A percentile compares a stretch with the other conserved stretches of the same genome.
Conservation (phyloP, 495 filamentous ascomycete genomes). For the Neurospora africana region DNA sequence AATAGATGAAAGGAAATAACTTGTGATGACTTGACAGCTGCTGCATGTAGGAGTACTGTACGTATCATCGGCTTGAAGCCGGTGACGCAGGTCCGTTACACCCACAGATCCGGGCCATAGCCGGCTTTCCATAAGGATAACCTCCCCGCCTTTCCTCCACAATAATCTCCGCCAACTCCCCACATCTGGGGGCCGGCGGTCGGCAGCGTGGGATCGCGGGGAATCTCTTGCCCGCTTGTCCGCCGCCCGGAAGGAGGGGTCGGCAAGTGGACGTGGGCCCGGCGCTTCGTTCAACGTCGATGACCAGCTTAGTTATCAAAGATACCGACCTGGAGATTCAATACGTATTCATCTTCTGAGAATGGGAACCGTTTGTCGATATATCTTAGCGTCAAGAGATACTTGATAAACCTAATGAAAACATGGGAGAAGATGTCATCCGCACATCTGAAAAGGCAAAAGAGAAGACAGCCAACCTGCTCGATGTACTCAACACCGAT, state of each 20-base stretch:
- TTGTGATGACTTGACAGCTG: neutral
- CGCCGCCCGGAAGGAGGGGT: neutral
- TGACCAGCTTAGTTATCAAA: neutral
- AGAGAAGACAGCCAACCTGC: neutral
- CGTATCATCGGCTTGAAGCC: neutral
- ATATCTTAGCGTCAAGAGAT: no score
- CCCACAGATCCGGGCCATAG: no score
- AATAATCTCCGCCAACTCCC: no score
- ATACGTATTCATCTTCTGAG: neutral
- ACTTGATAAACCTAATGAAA: neutral
- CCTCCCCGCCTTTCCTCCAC: no score
- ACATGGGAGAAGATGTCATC: neutral
- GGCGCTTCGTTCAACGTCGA: neutral
- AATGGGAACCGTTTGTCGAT: neutral
- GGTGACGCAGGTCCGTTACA: neutral
- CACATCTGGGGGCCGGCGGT: neutral
- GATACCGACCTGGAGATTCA: neutral
- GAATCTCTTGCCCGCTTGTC: neutral
- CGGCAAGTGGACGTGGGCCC: neutral
- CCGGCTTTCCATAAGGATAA: no score
- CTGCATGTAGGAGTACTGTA: neutral
- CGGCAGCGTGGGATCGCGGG: neutral
- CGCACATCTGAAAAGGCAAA: neutral
- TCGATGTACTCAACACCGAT: neutral
- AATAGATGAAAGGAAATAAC: neutral